A percentile compares a stretch with the other conserved stretches of the same genome.
Evolutionary conservation across 2,329 filamentous ascomycete genomes (phyloP).

Genomic region (Ophiosphaerella korrae): DNA sequence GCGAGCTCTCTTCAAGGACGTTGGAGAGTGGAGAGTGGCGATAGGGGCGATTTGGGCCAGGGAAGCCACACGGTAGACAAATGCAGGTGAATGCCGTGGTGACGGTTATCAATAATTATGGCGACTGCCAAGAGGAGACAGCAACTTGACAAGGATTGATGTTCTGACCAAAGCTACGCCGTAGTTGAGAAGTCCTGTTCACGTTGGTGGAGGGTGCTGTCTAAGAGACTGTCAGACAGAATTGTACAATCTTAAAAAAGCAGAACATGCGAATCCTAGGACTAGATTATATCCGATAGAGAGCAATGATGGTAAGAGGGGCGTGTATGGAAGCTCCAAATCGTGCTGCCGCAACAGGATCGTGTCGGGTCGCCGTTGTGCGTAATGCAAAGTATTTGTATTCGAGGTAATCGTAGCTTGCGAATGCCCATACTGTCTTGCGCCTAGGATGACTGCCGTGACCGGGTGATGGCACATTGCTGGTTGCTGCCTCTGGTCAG

Average conservation of each 20-base stretch:
- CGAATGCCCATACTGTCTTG: neutral
- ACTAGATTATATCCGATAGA: neutral
- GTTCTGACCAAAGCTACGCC: neutral
- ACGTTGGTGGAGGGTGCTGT: constrained; percentile 1
- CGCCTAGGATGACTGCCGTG: neutral
- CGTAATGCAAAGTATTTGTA: constrained; percentile 6
- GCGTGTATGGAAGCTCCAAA: neutral
- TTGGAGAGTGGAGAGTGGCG: constrained; percentile 3
- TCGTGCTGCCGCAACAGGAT: constrained; percentile 10
- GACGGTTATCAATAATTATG: constrained; percentile 1
- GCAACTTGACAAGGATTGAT: neutral
- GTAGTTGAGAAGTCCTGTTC: neutral
- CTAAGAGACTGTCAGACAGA: neutral
- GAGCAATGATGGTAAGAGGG: neutral
- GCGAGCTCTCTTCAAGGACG: constrained; percentile 8
- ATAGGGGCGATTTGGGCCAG: constrained; percentile 7
- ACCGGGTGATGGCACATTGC: neutral
- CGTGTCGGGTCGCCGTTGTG: constrained; percentile 3
- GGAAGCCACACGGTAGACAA: constrained; percentile 12
- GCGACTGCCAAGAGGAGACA: neutral
- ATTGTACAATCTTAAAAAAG: neutral
- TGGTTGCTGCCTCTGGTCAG: no score
- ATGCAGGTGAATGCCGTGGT: constrained; percentile 12
- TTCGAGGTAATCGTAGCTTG: neutral
- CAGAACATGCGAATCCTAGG: no score